Evolutionary conservation across 345 rosid species (phyloP), one percentile per base, ranked within the genome.

Genomic region (Erysimum cheiranthoides): DNA sequence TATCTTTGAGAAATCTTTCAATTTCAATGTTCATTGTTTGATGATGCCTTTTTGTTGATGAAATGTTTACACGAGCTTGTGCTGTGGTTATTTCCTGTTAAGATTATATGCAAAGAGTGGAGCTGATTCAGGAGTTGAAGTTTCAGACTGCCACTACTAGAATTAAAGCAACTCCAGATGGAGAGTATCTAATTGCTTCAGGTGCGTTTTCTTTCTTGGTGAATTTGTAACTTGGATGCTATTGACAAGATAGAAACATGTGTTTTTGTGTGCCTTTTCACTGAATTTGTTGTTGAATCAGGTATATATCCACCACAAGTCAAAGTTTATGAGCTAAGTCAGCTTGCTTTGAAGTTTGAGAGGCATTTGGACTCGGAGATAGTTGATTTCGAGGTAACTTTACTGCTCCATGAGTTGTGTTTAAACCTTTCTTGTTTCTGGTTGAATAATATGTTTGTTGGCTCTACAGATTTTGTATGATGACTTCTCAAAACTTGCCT

Each of bases 281-380:
- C 70, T 36, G 27, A 78, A 78, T 80, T 72, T 2, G 10, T 64
- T 66, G 11, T 56, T 69, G 40, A 51, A 73, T 63, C 75, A 89
- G 98, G 97, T 43, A 87, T 90, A 79, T 87, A 92, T 73, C 99
- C 97, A 18, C 99, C 97, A 17, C 97, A 92, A 69, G 81, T 92
- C 42, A 89, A 95, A 84, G 99, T 92, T 40, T 92, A 90, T 31
- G 97, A 92, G 81, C 86, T 90, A 17, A 82, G 87, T 50, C 82
- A 95, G 67, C 84, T 86, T 12, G 81, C 92, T 1, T 45, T 95
- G 90, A 95, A 95, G 85, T 95, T 95, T 79, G 97, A 92, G 80
- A 88, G 97, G 64, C 97, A 90, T 79, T 78, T 94, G 39, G 95
- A 77, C 34, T 86, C 97, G 0, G 96, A 95, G 86, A 95, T 95